These are phyloP conservation scores for Nothophaeocryptopus gaeumannii DNA, from an alignment of 2,329 filamentous ascomycete species.

Conservation along the genomic window DNA sequence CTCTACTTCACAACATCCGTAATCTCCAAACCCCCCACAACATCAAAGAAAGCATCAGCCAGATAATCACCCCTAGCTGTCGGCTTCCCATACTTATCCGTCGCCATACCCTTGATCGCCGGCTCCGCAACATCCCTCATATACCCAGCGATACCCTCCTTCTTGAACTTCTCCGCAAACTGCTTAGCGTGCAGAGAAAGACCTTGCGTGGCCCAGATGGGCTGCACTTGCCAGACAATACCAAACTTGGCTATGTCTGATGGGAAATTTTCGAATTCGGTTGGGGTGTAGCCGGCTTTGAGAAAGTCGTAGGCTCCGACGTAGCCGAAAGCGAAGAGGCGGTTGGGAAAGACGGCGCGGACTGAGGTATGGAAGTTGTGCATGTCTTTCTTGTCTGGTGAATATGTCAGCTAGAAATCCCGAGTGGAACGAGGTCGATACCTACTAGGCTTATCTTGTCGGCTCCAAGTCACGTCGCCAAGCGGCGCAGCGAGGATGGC, in stretches of 20 bases:
- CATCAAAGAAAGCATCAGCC: conserved; percentile 14
- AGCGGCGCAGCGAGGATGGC: conserved; percentile 11
- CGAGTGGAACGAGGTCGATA: no score
- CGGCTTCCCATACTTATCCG: conserved; percentile 12
- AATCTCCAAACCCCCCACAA: conserved; percentile 11
- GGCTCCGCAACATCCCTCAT: conserved; percentile 12
- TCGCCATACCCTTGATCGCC: conserved; percentile 9
- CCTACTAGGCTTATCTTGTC: conserved; percentile 4
- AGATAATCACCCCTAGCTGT: conserved; percentile 10
- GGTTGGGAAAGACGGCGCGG: conserved; percentile 9
- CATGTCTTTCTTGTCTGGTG: conserved; percentile 13
- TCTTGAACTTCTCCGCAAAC: conserved; percentile 14
- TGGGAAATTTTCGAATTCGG: conserved; percentile 11
- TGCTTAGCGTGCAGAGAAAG: conserved; percentile 9
- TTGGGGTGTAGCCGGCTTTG: conserved; percentile 7
- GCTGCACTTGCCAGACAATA: conserved; percentile 13
- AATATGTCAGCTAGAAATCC: no score
- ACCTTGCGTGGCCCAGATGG: conserved; percentile 14
- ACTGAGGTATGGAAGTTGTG: conserved; percentile 12
- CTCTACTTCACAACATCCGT: conserved; percentile 11
- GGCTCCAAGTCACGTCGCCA: conserved; percentile 12
- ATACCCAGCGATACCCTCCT: conserved; percentile 13
- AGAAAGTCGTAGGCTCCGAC: conserved; percentile 9
- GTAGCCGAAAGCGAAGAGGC: conserved; percentile 13
- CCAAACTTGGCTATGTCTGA: conserved; percentile 10